Evolutionary conservation across 1,284 basidiomycete species (phyloP).

Genomic region (Laetiporus sulphureus): DNA sequence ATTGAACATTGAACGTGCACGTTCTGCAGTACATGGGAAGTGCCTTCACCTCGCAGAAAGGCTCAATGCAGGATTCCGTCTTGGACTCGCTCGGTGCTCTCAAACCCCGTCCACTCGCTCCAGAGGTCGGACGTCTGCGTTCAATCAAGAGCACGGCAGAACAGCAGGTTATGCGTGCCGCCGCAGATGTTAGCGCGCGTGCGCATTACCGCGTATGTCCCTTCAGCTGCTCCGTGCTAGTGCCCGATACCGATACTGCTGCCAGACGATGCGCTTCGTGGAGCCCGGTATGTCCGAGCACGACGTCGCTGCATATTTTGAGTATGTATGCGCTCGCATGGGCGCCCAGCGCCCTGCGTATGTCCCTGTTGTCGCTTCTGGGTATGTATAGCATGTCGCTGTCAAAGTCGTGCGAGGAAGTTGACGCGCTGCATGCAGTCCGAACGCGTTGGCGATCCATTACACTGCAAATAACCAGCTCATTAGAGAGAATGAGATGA

Average conservation of each 20-base stretch:
- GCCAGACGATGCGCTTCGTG: slow-evolving; percentile 79
- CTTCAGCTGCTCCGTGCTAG: neutral
- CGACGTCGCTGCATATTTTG: slow-evolving; percentile 79
- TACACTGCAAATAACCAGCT: slow-evolving; percentile 87
- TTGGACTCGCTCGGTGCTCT: too few relatives aligned
- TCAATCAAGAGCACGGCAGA: slow-evolving; percentile 69
- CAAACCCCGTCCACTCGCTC: slow-evolving; percentile 46
- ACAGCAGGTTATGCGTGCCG: slow-evolving; percentile 61
- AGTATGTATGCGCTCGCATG: slow-evolving; percentile 74
- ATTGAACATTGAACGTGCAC: too few relatives aligned
- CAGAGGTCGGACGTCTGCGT: slow-evolving; percentile 57
- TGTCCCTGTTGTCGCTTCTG: slow-evolving; percentile 92
- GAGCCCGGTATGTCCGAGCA: slow-evolving; percentile 67
- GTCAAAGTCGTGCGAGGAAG: too few relatives aligned
- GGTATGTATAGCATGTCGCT: slow-evolving; percentile 60
- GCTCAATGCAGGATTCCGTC: too few relatives aligned
- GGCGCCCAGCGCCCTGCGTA: slow-evolving; percentile 86
- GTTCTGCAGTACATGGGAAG: too few relatives aligned
- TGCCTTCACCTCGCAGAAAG: too few relatives aligned
- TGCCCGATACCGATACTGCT: slow-evolving; percentile 2
- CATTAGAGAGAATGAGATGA: slow-evolving; percentile 65
- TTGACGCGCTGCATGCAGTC: slow-evolving; percentile 40
- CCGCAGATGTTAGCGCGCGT: slow-evolving; percentile 70
- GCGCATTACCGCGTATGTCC: slow-evolving; percentile 67
- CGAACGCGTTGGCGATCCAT: slow-evolving; percentile 86